These are phyloP conservation scores for Xylariaceae sp. DNA, from an alignment of 2,329 filamentous ascomycete species.

Conservation along the genomic window DNA sequence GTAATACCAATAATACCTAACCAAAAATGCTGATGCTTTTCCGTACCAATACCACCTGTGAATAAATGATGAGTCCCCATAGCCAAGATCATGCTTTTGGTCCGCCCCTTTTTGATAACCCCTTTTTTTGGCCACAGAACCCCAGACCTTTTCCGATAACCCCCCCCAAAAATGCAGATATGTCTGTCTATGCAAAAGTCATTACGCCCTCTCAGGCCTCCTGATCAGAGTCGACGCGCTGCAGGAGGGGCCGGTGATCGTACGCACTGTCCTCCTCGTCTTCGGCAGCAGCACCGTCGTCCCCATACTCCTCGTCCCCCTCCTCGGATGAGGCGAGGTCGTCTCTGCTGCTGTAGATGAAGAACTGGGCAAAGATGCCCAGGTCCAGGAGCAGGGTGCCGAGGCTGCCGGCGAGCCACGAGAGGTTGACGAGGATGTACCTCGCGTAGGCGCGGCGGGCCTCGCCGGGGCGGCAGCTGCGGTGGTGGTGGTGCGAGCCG, in stretches of 20 bases:
- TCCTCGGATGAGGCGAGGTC: too few species aligned
- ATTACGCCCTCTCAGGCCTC: too few species aligned
- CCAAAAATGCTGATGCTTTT: too few species aligned
- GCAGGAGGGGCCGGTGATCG: conserved; percentile 24
- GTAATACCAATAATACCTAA: too few species aligned
- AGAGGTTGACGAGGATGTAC: conserved; percentile 84
- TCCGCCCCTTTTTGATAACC: too few species aligned
- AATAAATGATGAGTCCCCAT: too few species aligned
- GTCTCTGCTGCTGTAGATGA: conserved; percentile 61
- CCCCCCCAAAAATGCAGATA: not conserved
- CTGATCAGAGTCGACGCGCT: conserved; percentile 19
- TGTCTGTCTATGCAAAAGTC: too few species aligned
- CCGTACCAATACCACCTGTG: too few species aligned
- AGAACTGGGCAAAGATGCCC: conserved; percentile 86
- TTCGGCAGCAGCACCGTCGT: conserved; percentile 21
- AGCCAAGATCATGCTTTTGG: too few species aligned
- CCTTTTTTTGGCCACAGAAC: too few species aligned
- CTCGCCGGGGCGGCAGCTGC: conserved; percentile 58
- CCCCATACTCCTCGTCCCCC: conserved; percentile 20
- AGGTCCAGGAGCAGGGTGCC: conserved; percentile 81
- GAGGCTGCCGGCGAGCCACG: conserved; percentile 83
- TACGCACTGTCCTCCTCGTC: conserved; percentile 17
- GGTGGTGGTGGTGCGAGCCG: too few species aligned
- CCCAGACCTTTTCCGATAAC: not conserved
- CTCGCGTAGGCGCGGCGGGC: conserved; percentile 58